These are phyloP conservation scores for Coleophoma crateriformis DNA, from an alignment of 2,329 filamentous ascomycete genomes.

Conservation along the genomic window DNA sequence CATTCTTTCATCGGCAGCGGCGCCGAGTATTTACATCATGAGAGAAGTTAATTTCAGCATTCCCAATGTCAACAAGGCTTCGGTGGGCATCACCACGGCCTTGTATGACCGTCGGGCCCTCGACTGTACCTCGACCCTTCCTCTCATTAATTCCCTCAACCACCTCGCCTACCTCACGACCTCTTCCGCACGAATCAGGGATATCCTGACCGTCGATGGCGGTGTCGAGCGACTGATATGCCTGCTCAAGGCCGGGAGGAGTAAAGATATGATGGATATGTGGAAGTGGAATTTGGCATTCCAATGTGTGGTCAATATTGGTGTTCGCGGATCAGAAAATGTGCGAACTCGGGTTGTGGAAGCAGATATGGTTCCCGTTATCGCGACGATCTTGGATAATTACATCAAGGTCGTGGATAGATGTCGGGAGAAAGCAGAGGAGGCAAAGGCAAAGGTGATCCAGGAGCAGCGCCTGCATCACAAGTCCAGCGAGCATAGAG, in stretches of 20 bases:
- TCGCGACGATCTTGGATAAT: conserved; percentile 96
- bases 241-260: conserved; percentile 95
- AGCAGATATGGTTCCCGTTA: conserved; percentile 98
- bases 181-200: conserved; percentile 92
- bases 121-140: conserved; percentile 95
- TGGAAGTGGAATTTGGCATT: conserved; percentile 99
- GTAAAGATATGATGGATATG: conserved; percentile 99
- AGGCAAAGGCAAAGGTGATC: conserved; percentile 62
- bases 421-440: conserved; percentile 79
- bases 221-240: conserved; percentile 94
- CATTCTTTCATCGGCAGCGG: conserved; percentile 12
- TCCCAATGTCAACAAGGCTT: conserved; percentile 98
- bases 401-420: conserved; percentile 96
- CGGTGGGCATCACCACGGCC: conserved; percentile 96
- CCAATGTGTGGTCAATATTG: conserved; percentile 98
- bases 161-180: conserved; percentile 98
- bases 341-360: conserved; percentile 95
- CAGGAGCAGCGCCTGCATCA: conserved; percentile 31
- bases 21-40: conserved; percentile 56
- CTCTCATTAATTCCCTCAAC: conserved; percentile 97
- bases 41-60: conserved; percentile 99
- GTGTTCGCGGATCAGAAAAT: conserved; percentile 88
- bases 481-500: conserved; percentile 19
- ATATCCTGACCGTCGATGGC: conserved; percentile 97
- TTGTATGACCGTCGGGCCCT: conserved; percentile 95